phyloP scores from a whole-genome alignment of 345 rosid species.

The Populus simonii region DNA sequence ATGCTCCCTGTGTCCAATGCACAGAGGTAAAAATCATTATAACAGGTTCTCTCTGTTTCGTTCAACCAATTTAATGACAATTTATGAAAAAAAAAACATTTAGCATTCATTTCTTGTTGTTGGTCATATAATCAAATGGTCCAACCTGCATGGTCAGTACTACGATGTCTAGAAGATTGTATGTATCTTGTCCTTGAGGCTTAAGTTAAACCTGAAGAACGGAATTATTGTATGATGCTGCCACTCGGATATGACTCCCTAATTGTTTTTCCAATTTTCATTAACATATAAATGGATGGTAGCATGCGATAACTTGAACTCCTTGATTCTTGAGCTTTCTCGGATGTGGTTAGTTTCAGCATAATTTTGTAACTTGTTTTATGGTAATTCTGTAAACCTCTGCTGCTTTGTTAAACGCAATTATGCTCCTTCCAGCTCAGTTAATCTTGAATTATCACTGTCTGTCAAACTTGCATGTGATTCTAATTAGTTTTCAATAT shows the following conservation, averaged over 20 bases:
- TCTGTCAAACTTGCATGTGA: background rate
- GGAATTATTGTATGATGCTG: background rate
- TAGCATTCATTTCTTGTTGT: background rate
- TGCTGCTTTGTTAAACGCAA: background rate
- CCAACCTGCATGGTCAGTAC: background rate
- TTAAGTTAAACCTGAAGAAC: background rate
- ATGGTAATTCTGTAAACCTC: background rate
- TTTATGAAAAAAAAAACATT: background rate
- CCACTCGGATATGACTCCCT: background rate
- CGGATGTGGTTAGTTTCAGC: background rate
- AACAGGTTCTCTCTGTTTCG: background rate
- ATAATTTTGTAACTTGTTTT: background rate
- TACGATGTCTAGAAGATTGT: background rate
- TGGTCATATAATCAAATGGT: background rate
- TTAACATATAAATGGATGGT: no score
- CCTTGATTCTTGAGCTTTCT: no score
- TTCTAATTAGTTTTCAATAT: background rate
- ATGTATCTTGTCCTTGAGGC: background rate
- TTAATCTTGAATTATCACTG: background rate
- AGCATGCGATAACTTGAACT: no score
- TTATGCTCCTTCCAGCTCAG: no score
- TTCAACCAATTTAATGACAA: background rate
- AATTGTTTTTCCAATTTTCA: background rate
- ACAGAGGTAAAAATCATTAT: constrained; percentile 37
- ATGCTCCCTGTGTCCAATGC: constrained; percentile 73